These are phyloP conservation scores for Thermothelomyces thermophilus DNA, from an alignment of 2,329 filamentous ascomycete genomes.

Conservation along the genomic window DNA sequence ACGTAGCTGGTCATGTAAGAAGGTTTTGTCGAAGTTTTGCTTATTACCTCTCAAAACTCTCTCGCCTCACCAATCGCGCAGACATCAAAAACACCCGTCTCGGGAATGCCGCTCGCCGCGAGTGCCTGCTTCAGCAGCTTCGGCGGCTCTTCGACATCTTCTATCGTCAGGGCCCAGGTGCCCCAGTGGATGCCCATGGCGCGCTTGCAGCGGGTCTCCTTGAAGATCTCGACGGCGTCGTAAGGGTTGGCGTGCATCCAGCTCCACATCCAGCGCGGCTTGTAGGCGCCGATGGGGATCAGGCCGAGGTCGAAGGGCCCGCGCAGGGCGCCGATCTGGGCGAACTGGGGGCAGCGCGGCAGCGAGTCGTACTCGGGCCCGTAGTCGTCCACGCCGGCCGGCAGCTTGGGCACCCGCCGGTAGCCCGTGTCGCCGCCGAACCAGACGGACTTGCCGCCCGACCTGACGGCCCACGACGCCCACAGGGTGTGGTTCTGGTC, in stretches of 20 bases:
- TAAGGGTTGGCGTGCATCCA: constrained; percentile 79
- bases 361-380: constrained; percentile 56
- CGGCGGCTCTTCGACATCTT: constrained; percentile 81
- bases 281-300: constrained; percentile 89
- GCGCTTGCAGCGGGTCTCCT: constrained; percentile 67
- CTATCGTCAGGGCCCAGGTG: constrained; percentile 77
- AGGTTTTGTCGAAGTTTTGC: neutral
- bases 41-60: constrained; percentile 51
- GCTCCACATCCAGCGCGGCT: constrained; percentile 65
- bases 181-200: constrained; percentile 93
- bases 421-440: constrained; percentile 93
- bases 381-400: constrained; percentile 62
- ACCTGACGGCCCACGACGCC: constrained; percentile 77
- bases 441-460: constrained; percentile 70
- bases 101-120: constrained; percentile 56
- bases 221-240: constrained; percentile 84
- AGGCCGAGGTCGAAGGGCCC: constrained; percentile 87
- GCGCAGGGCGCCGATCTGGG: constrained; percentile 68
- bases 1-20: no score
- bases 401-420: constrained; percentile 62
- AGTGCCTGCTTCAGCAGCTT: constrained; percentile 65
- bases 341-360: constrained; percentile 77
- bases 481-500: constrained; percentile 76
- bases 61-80: constrained; percentile 80
- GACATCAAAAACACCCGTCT: constrained; percentile 71